Base-by-base conservation (phyloP, 805 yeast genomes). In the Lipomyces starkeyi region DNA sequence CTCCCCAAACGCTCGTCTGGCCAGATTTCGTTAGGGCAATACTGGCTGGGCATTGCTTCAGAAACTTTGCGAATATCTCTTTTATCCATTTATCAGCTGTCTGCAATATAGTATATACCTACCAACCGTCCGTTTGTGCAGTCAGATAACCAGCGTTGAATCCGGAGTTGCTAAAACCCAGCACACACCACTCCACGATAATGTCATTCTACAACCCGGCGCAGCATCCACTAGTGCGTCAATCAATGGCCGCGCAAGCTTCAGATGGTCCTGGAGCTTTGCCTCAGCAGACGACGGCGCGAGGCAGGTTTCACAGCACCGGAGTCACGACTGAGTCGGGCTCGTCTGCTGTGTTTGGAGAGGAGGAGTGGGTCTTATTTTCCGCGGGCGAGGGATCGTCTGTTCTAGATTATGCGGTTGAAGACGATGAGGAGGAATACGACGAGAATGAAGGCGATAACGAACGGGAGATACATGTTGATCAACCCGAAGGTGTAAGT, bases 361-460 rank as follows among this genome's bases (percentile, higher is more conserved):
- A 71, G 37, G 74, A 74, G 64, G 82, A 78, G 62, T 80, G 82
- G 82, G 80, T 80, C 14, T 73, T 80, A 58, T 80, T 80, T 68
- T 76, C 80, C 29, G 81, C 81, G 1, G 70, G 67, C 13, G 66
- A 57, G 53, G 52, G 61, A 14, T 67, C 67, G n/a, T 64, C 70
- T 2, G 34, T 59, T 52, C 37, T 63, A 13, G 70, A 66, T 11
- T 37, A 37, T 47, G 37, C 53, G 22, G 67, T 37, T n/a, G 64
- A 67, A 2, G 69, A 62, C 22, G 68, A 61, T 11, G 70, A 63
- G 47, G 66, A 69, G 9, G 71, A 64, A 8, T 68, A 64, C 27
- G 73, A 59, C 14, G 34, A 61, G 43, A 60, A 20, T 20, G 71
- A 60, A 20, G 70, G 49, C 27, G 61, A 56, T 35, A 63, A 57